A percentile compares a stretch with the other conserved stretches of the same genome.
phyloP scores from a whole-genome alignment of 129 eudicot genomes.

The Centaurea solstitialis region DNA sequence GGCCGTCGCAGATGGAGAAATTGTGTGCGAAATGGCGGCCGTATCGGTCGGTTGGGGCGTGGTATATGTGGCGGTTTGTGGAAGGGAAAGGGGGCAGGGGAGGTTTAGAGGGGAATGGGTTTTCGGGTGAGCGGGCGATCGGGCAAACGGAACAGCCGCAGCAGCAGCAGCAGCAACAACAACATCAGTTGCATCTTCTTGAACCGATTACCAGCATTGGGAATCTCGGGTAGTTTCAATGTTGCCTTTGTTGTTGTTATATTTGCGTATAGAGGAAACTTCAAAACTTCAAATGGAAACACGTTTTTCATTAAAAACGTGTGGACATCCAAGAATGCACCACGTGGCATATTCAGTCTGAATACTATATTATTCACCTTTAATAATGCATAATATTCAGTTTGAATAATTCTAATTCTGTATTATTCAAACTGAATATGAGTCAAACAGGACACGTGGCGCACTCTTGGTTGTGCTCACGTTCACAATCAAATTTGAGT shows the following conservation, averaged over 20 bases:
- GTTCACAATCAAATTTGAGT: too few species aligned
- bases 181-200: conserved; percentile 74
- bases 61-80: conserved; percentile 97
- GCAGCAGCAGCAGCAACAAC: conserved; percentile 38
- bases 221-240: conserved; percentile 61
- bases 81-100: conserved; percentile 59
- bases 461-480: too few species aligned
- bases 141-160: conserved; percentile 43
- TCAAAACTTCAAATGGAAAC: too few species aligned
- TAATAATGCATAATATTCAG: too few species aligned
- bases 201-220: conserved; percentile 79
- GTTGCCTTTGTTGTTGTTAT: conserved; percentile 11
- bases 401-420: too few species aligned
- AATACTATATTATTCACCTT: too few species aligned
- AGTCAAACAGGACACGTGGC: too few species aligned
- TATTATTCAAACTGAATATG: too few species aligned
- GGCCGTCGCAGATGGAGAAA: conserved; percentile 93
- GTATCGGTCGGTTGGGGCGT: conserved; percentile 81
- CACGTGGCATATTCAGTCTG: too few species aligned
- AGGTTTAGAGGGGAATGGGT: conserved; percentile 24
- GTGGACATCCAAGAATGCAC: too few species aligned
- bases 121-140: conserved; percentile 45
- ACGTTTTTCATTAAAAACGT: too few species aligned
- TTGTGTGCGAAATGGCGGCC: conserved; percentile 94
- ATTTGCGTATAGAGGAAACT: not conserved